phyloP scores from a whole-genome alignment of 306 rosid species.

The Astragalus membranaceus region DNA sequence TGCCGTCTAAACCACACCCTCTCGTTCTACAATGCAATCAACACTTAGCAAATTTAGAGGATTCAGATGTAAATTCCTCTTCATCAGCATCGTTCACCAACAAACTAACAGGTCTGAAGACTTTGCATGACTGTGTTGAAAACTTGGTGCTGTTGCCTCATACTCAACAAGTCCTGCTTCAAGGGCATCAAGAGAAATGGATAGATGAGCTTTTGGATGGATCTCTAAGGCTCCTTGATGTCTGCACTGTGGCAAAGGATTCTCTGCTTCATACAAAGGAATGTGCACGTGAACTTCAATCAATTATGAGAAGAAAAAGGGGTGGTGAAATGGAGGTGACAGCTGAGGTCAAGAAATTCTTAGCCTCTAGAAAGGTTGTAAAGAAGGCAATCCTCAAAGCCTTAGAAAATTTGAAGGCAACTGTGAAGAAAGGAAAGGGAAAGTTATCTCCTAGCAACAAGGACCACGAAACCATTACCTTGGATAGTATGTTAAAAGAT shows the following conservation, averaged over 20 bases:
- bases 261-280: slow-evolving; percentile 42
- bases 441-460: slow-evolving; percentile 20
- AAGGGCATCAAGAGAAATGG: slow-evolving; percentile 34
- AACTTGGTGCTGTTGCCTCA: slow-evolving; percentile 21
- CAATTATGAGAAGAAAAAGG: slow-evolving; percentile 41
- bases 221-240: slow-evolving; percentile 41
- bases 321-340: slow-evolving; percentile 37
- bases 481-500: slow-evolving; percentile 28
- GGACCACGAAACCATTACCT: slow-evolving; percentile 7
- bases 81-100: slow-evolving; percentile 24
- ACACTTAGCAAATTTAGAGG: slow-evolving; percentile 31
- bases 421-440: slow-evolving; percentile 20
- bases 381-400: slow-evolving; percentile 37
- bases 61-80: slow-evolving; percentile 19
- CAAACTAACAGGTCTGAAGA: slow-evolving; percentile 18
- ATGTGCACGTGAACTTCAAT: slow-evolving; percentile 41
- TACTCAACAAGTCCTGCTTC: slow-evolving; percentile 23
- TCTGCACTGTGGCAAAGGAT: slow-evolving; percentile 34
- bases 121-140: slow-evolving; percentile 31
- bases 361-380: slow-evolving; percentile 47
- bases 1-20: slow-evolving; percentile 41
- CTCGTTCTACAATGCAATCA: slow-evolving; percentile 41
- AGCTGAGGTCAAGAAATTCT: slow-evolving; percentile 33
- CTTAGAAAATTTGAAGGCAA: slow-evolving; percentile 26
- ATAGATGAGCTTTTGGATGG: slow-evolving; percentile 43